Conservation (phyloP, 352 stramenopile genomes). For the Globisporangium viniferum region DNA sequence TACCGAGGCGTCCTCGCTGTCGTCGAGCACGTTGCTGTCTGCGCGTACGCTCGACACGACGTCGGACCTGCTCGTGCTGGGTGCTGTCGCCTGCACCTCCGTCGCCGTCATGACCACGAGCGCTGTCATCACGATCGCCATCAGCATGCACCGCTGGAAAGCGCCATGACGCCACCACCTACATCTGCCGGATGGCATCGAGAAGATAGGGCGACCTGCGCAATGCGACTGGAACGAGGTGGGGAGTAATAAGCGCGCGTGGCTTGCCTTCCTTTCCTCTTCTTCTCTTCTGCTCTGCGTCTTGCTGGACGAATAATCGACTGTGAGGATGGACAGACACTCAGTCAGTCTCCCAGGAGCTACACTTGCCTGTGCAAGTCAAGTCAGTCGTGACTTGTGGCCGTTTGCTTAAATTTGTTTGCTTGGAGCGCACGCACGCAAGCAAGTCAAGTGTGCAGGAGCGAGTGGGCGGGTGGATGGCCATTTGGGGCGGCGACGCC, state of each 20-base stretch:
- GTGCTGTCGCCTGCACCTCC: neutral
- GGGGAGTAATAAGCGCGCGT: neutral
- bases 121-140: neutral
- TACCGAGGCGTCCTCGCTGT: neutral
- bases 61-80: constrained; percentile 1
- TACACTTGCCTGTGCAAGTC: neutral
- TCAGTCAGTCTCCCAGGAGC: neutral
- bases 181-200: neutral
- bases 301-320: neutral
- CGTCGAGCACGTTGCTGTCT: constrained; percentile 7
- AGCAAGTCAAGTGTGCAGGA: neutral
- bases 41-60: constrained; percentile 10
- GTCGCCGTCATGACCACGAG: neutral
- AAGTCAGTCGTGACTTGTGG: neutral
- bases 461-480: neutral
- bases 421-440: no score
- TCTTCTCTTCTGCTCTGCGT: neutral
- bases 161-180: constrained; percentile 2
- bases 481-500: neutral
- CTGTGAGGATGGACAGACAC: neutral
- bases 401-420: neutral
- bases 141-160: neutral
- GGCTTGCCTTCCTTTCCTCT: neutral
- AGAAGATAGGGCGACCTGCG: neutral
- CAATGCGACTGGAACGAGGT: neutral